Percentiles rank a stretch among this genome's conserved stretches.
phyloP scores from a whole-genome alignment of 495 filamentous ascomycete genomes.

The Hypoxylon crocopeplum region DNA sequence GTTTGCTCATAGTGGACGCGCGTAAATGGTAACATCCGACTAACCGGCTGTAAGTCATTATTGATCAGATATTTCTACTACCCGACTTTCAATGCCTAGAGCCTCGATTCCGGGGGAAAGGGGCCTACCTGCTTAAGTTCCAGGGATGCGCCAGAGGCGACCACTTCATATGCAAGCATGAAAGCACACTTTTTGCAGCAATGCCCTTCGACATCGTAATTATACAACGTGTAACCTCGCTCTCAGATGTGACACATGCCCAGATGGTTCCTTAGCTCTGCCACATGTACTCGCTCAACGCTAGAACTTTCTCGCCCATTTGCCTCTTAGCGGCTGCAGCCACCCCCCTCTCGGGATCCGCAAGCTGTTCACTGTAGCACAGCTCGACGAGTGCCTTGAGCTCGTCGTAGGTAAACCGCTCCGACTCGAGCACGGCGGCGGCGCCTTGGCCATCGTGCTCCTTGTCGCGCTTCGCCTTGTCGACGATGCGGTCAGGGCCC shows the following conservation, averaged over 20 bases:
- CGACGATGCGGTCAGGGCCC: slow-evolving; percentile 74
- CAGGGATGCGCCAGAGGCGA: too few species aligned
- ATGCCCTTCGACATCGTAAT: background rate
- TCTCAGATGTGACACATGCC: background rate
- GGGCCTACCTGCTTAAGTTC: too few species aligned
- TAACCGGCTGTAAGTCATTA: too few species aligned
- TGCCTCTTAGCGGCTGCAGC: slow-evolving; percentile 74
- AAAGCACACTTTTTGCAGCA: background rate
- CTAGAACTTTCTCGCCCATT: slow-evolving; percentile 75
- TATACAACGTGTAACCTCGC: background rate
- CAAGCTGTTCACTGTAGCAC: slow-evolving; percentile 81
- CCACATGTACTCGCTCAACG: slow-evolving; percentile 84
- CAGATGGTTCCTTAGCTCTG: slow-evolving; percentile 46
- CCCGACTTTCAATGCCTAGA: too few species aligned
- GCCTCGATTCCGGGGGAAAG: too few species aligned
- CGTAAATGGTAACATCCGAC: too few species aligned
- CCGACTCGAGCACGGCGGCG: slow-evolving; percentile 42
- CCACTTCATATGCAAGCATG: too few species aligned
- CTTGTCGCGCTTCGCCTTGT: slow-evolving; percentile 64
- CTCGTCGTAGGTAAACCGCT: slow-evolving; percentile 79
- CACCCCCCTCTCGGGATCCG: slow-evolving; percentile 74
- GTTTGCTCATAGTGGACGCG: too few species aligned
- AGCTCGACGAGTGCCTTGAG: slow-evolving; percentile 83
- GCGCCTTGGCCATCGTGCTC: slow-evolving; percentile 43
- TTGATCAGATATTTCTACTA: too few species aligned